phyloP scores from a whole-genome alignment of 2,329 filamentous ascomycete species.

The Acephala macrosclerotiorum region DNA sequence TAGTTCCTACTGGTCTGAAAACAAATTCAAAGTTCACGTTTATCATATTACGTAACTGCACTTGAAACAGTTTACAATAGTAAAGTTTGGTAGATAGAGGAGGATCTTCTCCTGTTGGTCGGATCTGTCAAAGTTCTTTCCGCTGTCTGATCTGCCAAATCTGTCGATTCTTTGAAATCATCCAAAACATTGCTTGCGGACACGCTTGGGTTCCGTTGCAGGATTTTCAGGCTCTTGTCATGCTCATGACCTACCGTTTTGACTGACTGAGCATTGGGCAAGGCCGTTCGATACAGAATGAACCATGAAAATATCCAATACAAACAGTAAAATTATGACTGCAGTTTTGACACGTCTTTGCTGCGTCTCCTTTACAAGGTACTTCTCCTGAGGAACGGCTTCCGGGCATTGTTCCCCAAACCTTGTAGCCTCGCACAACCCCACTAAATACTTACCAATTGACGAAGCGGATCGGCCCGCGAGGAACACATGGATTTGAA shows the following conservation, averaged over 20 bases:
- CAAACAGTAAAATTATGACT: not conserved
- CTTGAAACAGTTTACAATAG: no score
- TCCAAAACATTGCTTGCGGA: not conserved
- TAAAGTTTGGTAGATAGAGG: no score
- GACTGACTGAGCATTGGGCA: not conserved
- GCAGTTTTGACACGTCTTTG: not conserved
- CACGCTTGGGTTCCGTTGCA: not conserved
- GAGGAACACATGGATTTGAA: not conserved
- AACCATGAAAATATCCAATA: not conserved
- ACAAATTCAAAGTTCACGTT: not conserved
- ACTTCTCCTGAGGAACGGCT: not conserved
- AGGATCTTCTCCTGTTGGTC: not conserved
- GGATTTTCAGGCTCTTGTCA: not conserved
- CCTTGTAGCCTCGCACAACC: not conserved
- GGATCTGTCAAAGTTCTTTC: not conserved
- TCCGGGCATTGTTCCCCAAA: not conserved
- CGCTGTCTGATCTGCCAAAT: not conserved
- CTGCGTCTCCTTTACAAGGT: not conserved
- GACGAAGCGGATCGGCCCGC: conserved; percentile 9
- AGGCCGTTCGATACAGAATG: not conserved
- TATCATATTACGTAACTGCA: no score
- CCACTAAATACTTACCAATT: not conserved
- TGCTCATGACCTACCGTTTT: not conserved
- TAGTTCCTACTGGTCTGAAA: not conserved
- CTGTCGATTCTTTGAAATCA: not conserved